A percentile compares a stretch with the other conserved stretches of the same genome.
Conservation (phyloP, 441 rosid species). For the Croton laevigatus region DNA sequence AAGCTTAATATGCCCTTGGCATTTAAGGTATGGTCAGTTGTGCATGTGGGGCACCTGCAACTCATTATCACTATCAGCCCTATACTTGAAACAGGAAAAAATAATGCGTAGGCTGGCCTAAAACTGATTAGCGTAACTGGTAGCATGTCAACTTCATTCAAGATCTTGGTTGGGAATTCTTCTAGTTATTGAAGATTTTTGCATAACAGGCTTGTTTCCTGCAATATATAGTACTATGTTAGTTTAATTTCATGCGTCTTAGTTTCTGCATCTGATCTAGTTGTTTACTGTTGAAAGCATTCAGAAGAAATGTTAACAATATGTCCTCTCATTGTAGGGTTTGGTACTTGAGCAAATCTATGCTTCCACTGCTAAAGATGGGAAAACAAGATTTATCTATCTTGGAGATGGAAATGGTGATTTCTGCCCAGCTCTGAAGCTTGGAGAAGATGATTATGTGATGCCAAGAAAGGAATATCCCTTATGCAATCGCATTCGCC, state of each 20-base stretch:
- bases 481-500: slow-evolving; percentile 45
- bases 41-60: too few species aligned
- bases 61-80: too few species aligned
- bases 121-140: background rate
- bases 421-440: slow-evolving; percentile 69
- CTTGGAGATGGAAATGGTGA: slow-evolving; percentile 90
- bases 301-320: background rate
- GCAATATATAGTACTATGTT: background rate
- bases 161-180: background rate
- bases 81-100: too few species aligned
- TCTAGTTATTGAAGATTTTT: background rate
- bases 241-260: background rate
- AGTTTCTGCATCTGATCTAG: background rate
- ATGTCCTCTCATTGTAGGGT: slow-evolving; percentile 41
- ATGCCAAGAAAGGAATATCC: slow-evolving; percentile 79
- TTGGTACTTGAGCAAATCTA: slow-evolving; percentile 48
- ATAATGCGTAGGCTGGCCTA: background rate
- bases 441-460: slow-evolving; percentile 49
- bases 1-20: background rate
- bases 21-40: too few species aligned
- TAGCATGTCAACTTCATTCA: background rate
- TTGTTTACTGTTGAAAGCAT: background rate
- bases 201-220: background rate
- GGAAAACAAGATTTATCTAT: slow-evolving; percentile 48
- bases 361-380: slow-evolving; percentile 27